phyloP scores from a whole-genome alignment of 2,329 filamentous ascomycete genomes.

The Pseudomassariella vexata region DNA sequence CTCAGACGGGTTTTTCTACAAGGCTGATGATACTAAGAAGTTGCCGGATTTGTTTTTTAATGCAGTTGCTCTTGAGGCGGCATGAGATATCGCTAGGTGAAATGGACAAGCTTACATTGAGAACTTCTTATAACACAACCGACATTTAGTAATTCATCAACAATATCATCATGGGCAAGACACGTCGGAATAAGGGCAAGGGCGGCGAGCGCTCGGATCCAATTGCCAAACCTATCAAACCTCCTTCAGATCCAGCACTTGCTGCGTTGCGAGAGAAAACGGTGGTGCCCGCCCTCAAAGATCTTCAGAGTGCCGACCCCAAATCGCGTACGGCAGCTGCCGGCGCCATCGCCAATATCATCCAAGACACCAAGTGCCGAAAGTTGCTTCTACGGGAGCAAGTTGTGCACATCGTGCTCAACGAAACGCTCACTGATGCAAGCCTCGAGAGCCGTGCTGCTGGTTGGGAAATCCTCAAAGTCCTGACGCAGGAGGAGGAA shows the following conservation, averaged over 20 bases:
- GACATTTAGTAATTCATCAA: background rate
- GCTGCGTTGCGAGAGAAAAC: conserved; percentile 56
- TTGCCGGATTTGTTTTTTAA: no score
- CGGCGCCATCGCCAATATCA: conserved; percentile 53
- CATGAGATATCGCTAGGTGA: no score
- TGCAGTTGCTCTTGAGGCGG: no score
- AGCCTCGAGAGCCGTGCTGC: conserved; percentile 58
- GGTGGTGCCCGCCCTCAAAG: conserved; percentile 57
- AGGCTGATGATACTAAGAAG: no score
- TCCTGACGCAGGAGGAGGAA: conserved; percentile 58
- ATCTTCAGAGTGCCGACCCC: conserved; percentile 53
- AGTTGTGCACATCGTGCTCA: conserved; percentile 57
- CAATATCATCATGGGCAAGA: conserved; percentile 50
- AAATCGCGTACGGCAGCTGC: conserved; percentile 56
- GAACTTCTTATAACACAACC: background rate
- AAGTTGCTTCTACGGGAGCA: conserved; percentile 63
- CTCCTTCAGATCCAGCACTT: conserved; percentile 57
- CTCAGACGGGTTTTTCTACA: no score
- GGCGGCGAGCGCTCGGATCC: conserved; percentile 46
- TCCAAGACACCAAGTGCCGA: conserved; percentile 55
- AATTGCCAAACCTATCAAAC: conserved; percentile 52
- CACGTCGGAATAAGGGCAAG: conserved; percentile 46
- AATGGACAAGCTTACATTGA: no score
- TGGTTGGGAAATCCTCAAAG: conserved; percentile 61
- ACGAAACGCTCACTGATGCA: conserved; percentile 58